Percentiles rank a stretch among this genome's conserved stretches.
Conservation (phyloP, 352 stramenopile genomes). For the Globisporangium yorkense region DNA sequence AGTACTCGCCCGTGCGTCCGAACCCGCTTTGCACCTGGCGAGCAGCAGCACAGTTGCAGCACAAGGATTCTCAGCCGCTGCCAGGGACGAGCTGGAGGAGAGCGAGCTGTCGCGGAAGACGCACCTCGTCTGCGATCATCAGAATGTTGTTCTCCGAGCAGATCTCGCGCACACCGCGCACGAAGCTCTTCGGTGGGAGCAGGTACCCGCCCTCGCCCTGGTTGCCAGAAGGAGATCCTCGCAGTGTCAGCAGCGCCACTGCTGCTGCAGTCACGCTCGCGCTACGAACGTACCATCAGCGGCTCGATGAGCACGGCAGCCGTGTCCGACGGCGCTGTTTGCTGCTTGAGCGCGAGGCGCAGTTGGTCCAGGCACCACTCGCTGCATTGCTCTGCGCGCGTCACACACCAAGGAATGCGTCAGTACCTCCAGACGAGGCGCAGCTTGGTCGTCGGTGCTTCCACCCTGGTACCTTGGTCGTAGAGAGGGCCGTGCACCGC, state of each 20-base stretch:
- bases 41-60: background rate
- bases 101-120: background rate
- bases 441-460: no score
- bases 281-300: constrained; percentile 59
- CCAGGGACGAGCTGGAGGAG: no score
- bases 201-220: constrained; percentile 94
- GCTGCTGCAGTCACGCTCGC: constrained; percentile 51
- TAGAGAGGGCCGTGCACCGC: constrained; percentile 18
- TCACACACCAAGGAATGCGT: background rate
- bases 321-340: constrained; percentile 81
- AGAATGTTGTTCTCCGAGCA: constrained; percentile 91
- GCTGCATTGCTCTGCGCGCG: constrained; percentile 37
- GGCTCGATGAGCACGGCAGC: constrained; percentile 91
- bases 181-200: constrained; percentile 88
- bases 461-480: background rate
- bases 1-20: constrained; percentile 83
- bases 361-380: constrained; percentile 82
- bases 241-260: constrained; percentile 16
- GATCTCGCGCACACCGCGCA: constrained; percentile 83
- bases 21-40: constrained; percentile 77
- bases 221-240: constrained; percentile 46
- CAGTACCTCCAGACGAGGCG: background rate
- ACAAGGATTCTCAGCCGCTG: background rate
- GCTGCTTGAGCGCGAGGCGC: constrained; percentile 87
- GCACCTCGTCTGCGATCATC: constrained; percentile 87